These are phyloP conservation scores for Nannochloropsis granulata DNA, from an alignment of 108 stramenopile genomes.

Conservation along the genomic window DNA sequence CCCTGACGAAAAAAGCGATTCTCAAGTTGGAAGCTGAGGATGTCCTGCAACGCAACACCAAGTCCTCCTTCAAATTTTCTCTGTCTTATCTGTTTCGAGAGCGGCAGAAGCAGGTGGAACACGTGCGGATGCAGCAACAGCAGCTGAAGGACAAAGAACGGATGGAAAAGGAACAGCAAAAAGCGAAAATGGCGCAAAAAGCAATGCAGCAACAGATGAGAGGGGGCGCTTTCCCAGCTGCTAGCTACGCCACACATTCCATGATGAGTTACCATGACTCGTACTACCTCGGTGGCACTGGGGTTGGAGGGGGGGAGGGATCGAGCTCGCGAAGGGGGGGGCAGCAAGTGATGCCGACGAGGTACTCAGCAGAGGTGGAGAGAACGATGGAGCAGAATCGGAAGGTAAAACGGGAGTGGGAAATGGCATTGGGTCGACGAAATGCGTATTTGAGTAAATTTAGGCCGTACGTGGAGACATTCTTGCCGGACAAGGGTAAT, in stretches of 20 bases:
- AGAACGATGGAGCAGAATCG: neutral
- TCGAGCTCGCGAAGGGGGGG: neutral
- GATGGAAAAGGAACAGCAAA: neutral
- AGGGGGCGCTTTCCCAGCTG: neutral
- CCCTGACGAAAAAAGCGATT: constrained; percentile 14
- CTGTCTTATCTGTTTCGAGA: neutral
- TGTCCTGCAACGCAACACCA: neutral
- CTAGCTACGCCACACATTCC: neutral
- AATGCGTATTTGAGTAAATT: neutral
- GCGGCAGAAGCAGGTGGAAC: neutral
- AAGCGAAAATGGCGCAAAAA: neutral
- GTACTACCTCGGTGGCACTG: neutral
- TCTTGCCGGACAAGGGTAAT: neutral
- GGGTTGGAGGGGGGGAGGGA: neutral
- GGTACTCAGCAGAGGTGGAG: neutral
- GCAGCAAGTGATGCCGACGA: neutral
- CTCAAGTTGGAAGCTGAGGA: neutral
- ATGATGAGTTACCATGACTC: neutral
- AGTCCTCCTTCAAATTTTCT: neutral
- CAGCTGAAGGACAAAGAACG: neutral
- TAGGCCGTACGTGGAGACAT: neutral
- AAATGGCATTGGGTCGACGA: neutral
- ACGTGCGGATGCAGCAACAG: neutral
- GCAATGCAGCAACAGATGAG: neutral
- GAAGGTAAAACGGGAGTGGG: neutral